These are phyloP conservation scores for Aspergillus udagawae DNA, from an alignment of 2,329 filamentous ascomycete genomes.

Conservation along the genomic window DNA sequence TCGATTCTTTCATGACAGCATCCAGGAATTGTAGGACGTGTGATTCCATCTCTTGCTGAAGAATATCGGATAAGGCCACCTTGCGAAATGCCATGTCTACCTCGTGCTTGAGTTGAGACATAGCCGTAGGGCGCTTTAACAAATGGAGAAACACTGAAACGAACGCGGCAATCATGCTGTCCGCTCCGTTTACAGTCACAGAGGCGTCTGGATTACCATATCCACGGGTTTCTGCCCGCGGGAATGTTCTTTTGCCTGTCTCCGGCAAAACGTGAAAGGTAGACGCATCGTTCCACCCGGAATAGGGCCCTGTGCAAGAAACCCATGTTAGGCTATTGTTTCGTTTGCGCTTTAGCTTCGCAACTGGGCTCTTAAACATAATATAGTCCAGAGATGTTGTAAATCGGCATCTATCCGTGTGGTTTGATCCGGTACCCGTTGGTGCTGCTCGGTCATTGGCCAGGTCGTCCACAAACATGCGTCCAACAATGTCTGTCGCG, in stretches of 20 bases:
- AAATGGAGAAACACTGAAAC: conserved; percentile 8
- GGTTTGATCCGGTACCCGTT: not conserved
- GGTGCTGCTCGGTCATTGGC: not conserved
- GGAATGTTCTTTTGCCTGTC: not conserved
- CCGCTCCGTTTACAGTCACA: not conserved
- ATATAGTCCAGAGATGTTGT: conserved; percentile 1
- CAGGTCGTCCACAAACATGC: not conserved
- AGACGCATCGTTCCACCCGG: not conserved
- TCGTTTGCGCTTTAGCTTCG: not conserved
- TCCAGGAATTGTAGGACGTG: conserved; percentile 10
- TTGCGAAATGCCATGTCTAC: conserved; percentile 5
- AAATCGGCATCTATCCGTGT: not conserved
- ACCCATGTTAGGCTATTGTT: not conserved
- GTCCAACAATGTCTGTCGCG: not conserved
- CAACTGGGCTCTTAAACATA: conserved; percentile 4
- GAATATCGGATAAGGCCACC: not conserved
- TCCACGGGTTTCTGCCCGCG: not conserved
- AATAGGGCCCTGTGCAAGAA: too few relatives aligned
- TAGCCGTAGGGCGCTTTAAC: not conserved
- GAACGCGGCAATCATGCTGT: conserved; percentile 5
- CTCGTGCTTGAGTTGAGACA: conserved; percentile 8
- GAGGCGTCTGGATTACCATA: not conserved
- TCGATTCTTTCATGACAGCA: conserved; percentile 15
- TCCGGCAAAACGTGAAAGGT: not conserved
- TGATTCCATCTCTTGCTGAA: conserved; percentile 6